Conservation (phyloP, 768 basidiomycete genomes). For the Tulasnella sp. region DNA sequence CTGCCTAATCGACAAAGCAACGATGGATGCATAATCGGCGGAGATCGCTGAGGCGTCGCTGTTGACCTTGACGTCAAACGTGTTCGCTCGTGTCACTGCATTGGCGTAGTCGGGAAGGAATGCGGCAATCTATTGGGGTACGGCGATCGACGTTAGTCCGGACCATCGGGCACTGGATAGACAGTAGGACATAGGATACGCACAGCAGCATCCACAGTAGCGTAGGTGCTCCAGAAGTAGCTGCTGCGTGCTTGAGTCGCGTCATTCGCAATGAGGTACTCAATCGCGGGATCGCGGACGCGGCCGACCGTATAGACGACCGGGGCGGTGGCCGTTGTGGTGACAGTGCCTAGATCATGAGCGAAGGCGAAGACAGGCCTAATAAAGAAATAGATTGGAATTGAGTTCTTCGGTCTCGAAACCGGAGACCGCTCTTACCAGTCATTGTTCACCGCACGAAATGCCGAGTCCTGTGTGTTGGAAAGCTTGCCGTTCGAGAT, state of each 20-base stretch:
- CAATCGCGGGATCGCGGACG: constrained; percentile 3
- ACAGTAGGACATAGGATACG: too few species aligned
- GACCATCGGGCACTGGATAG: too few species aligned
- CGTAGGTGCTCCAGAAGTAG: constrained; percentile 4
- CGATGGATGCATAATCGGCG: constrained; percentile 19
- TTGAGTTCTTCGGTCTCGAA: not conserved
- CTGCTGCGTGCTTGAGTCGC: not conserved
- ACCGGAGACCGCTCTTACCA: not conserved
- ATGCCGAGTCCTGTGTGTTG: constrained; percentile 19
- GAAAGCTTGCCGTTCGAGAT: constrained; percentile 14
- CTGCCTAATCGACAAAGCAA: constrained; percentile 19
- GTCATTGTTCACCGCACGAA: constrained; percentile 17
- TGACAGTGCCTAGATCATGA: too few species aligned
- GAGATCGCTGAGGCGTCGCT: constrained; percentile 16
- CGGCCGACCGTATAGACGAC: constrained; percentile 11
- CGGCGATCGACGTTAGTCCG: too few species aligned
- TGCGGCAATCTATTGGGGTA: not conserved
- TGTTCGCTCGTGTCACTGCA: not conserved
- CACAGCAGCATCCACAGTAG: too few species aligned
- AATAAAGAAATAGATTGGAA: too few species aligned
- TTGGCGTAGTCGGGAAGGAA: constrained; percentile 7
- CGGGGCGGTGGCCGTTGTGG: not conserved
- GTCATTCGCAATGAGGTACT: not conserved
- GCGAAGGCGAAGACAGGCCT: too few species aligned
- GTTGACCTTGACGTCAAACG: constrained; percentile 1